Evolutionary conservation across 2,329 filamentous ascomycete genomes (phyloP).

Genomic region (Thelonectria rubi): DNA sequence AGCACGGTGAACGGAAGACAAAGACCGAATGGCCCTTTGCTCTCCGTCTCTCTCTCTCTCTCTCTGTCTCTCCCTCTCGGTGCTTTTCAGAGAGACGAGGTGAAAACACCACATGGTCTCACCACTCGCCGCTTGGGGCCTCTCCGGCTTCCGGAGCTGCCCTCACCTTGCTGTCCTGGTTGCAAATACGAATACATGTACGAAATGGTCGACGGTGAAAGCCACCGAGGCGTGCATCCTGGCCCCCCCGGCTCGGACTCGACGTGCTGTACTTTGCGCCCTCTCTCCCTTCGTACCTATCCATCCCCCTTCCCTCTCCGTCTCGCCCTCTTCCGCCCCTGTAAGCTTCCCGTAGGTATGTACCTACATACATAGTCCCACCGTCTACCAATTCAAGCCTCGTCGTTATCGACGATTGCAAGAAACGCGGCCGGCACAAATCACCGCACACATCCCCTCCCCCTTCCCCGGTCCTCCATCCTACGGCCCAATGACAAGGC

Average conservation of each 20-base stretch:
- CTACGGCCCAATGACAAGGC: constrained; percentile 8
- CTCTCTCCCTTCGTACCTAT: background rate
- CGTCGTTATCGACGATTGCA: background rate
- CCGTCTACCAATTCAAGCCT: background rate
- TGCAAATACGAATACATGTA: constrained; percentile 13
- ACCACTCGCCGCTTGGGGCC: constrained; percentile 6
- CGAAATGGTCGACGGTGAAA: constrained; percentile 5
- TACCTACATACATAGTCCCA: no score
- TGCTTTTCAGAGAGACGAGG: no score
- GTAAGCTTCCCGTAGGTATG: no score
- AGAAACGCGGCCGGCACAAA: constrained; percentile 1
- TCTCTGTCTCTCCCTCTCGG: no score
- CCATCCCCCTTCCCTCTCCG: no score
- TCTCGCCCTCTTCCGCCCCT: no score
- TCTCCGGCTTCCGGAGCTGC: constrained; percentile 9
- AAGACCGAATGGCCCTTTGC: constrained; percentile 16
- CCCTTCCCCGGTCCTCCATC: no score
- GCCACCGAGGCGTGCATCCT: background rate
- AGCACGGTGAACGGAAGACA: constrained; percentile 25
- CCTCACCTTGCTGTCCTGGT: constrained; percentile 4
- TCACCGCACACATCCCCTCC: constrained; percentile 3
- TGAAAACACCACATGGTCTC: constrained; percentile 10
- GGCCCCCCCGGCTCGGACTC: constrained; percentile 1
- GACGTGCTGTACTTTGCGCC: no score
- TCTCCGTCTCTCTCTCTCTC: no score